Conservation (phyloP, 1,284 basidiomycete species). For the Ustilago sp. region DNA sequence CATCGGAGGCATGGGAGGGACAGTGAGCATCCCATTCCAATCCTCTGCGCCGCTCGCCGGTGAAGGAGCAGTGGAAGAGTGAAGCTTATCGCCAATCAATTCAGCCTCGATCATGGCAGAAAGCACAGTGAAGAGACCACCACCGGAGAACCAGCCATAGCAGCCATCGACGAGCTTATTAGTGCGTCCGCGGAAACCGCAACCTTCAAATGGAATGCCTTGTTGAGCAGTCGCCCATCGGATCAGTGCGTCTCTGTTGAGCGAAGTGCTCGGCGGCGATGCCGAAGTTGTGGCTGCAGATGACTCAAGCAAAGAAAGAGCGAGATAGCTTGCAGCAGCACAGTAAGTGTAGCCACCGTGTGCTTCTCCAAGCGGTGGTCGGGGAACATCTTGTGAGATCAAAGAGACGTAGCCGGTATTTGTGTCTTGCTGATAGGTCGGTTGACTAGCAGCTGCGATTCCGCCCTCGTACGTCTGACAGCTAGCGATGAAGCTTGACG, state of each 20-base stretch:
- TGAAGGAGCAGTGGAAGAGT: constrained; percentile 11
- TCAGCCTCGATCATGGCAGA: constrained; percentile 75
- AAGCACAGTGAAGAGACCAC: constrained; percentile 85
- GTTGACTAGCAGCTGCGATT: constrained; percentile 85
- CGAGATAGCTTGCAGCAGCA: constrained; percentile 83
- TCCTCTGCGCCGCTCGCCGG: constrained; percentile 42
- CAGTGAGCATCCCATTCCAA: constrained; percentile 42
- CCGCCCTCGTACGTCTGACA: constrained; percentile 99
- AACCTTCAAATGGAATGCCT: constrained; percentile 83
- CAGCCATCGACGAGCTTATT: constrained; percentile 99
- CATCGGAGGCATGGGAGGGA: constrained; percentile 18
- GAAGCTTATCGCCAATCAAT: constrained; percentile 27
- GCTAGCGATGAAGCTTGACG: constrained; percentile 73
- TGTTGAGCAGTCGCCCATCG: constrained; percentile 91
- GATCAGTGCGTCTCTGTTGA: constrained; percentile 77
- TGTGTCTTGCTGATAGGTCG: constrained; percentile 70
- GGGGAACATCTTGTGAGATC: constrained; percentile 66
- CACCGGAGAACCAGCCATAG: constrained; percentile 95
- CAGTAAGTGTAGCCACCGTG: constrained; percentile 99
- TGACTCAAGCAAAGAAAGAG: constrained; percentile 74
- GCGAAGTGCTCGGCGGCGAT: neutral
- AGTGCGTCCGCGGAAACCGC: constrained; percentile 91
- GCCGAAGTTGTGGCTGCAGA: neutral
- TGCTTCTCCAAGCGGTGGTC: constrained; percentile 85
- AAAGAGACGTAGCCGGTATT: constrained; percentile 28